phyloP scores from a whole-genome alignment of 805 yeast genomes.

The Candida bentonensis region DNA sequence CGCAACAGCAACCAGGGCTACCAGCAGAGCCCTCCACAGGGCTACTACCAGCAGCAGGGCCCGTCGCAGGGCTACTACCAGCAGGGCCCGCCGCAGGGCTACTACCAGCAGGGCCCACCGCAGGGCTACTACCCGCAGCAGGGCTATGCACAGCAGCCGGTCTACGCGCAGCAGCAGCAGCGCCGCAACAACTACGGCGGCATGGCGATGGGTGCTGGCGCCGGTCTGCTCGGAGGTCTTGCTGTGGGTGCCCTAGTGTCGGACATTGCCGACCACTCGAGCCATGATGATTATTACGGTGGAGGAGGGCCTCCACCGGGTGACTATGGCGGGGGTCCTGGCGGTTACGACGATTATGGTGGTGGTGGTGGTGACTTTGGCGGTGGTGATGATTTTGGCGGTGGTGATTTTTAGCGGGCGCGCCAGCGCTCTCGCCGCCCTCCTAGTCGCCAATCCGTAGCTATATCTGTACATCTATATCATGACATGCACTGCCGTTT shows the following conservation, averaged over 20 bases:
- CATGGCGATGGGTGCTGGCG: slow-evolving; percentile 18
- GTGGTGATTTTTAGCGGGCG: not conserved
- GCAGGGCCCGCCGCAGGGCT: slow-evolving; percentile 19
- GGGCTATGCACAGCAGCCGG: not conserved
- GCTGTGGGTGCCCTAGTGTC: slow-evolving; percentile 13
- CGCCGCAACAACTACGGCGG: slow-evolving; percentile 7
- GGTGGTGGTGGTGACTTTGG: slow-evolving; percentile 1
- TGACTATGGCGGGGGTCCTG: not conserved
- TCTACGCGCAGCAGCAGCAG: slow-evolving; percentile 6
- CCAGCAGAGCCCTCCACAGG: slow-evolving; percentile 1
- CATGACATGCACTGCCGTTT: not conserved
- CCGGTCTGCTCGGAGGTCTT: slow-evolving; percentile 19
- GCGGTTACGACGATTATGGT: not conserved
- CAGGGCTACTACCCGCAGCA: slow-evolving; percentile 9
- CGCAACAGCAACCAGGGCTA: not conserved
- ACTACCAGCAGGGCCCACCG: slow-evolving; percentile 22
- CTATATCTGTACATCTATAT: not conserved
- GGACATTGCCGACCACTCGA: slow-evolving; percentile 6
- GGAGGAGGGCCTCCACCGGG: slow-evolving; percentile 6
- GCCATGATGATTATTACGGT: slow-evolving; percentile 5
- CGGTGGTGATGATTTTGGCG: not conserved
- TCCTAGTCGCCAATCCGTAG: not conserved
- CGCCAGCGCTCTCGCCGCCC: not conserved
- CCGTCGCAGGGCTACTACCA: slow-evolving; percentile 4
- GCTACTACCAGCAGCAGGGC: slow-evolving; percentile 6